phyloP scores from a whole-genome alignment of 2,329 filamentous ascomycete genomes.

The Lojkania enalia region DNA sequence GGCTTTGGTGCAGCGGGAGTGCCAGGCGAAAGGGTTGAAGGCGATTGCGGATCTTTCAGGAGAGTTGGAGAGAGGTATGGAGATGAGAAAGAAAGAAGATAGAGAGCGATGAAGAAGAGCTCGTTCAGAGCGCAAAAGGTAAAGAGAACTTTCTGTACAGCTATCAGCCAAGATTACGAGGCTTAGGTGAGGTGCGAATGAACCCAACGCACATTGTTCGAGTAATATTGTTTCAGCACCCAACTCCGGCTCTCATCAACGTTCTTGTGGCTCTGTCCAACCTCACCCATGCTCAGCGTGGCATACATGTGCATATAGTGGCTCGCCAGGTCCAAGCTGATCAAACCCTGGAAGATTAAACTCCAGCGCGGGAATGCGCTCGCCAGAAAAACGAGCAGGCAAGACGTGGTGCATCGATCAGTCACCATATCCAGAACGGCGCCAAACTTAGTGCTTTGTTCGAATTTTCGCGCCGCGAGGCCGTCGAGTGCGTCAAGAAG shows the following conservation, averaged over 20 bases:
- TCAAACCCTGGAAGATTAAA: conserved; percentile 90
- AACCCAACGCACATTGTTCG: conserved; percentile 74
- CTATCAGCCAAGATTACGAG: neutral
- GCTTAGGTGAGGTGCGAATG: neutral
- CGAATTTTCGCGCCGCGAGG: conserved; percentile 81
- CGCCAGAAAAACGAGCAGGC: conserved; percentile 89
- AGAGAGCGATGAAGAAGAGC: conserved; percentile 96
- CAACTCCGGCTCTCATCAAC: conserved; percentile 85
- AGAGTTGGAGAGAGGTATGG: conserved; percentile 86
- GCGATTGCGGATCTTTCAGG: conserved; percentile 62
- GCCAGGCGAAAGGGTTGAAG: conserved; percentile 59
- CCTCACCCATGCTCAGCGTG: conserved; percentile 83
- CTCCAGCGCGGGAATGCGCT: conserved; percentile 94
- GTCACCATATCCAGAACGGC: conserved; percentile 99
- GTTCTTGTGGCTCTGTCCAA: conserved; percentile 84
- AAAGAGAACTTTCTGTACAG: conserved; percentile 79
- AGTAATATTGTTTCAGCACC: conserved; percentile 94
- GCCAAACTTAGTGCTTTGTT: conserved; percentile 93
- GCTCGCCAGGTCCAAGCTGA: conserved; percentile 88
- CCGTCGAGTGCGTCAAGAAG: conserved; percentile 94
- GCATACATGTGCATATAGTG: conserved; percentile 99
- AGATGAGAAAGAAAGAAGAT: conserved; percentile 95
- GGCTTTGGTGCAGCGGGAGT: conserved; percentile 70
- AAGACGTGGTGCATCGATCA: conserved; percentile 94
- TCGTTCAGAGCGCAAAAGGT: conserved; percentile 89